Percentiles rank a stretch among this genome's conserved stretches.
Conservation (phyloP, 495 filamentous ascomycete species). For the Neurospora discreta region DNA sequence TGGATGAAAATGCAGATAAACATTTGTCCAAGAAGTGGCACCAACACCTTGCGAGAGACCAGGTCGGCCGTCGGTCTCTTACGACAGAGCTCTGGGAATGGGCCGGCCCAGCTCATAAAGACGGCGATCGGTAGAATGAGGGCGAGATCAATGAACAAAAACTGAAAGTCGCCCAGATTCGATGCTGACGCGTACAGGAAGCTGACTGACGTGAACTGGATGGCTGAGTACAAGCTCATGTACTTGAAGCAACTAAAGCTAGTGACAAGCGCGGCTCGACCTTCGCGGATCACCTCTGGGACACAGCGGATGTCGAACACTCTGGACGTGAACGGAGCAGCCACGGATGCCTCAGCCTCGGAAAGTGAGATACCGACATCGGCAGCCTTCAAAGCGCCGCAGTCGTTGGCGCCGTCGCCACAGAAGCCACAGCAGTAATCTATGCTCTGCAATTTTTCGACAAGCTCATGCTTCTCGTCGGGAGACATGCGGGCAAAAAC, state of each 20-base stretch:
- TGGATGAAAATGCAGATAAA: slow-evolving; percentile 71
- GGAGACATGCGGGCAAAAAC: slow-evolving; percentile 98
- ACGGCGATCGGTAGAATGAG: slow-evolving; percentile 94
- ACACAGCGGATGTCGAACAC: slow-evolving; percentile 97
- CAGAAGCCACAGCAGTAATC: slow-evolving; percentile 96
- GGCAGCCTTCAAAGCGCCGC: slow-evolving; percentile 91
- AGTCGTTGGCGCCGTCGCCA: slow-evolving; percentile 97
- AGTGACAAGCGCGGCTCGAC: slow-evolving; percentile 85
- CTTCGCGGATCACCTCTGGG: slow-evolving; percentile 89
- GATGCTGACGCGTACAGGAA: slow-evolving; percentile 93
- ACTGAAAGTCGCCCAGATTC: slow-evolving; percentile 97
- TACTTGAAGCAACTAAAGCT: slow-evolving; percentile 99
- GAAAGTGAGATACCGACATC: slow-evolving; percentile 98
- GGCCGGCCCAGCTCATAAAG: slow-evolving; percentile 95
- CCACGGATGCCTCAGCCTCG: slow-evolving; percentile 95
- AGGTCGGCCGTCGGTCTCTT: slow-evolving; percentile 89
- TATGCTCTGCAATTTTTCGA: slow-evolving; percentile 93
- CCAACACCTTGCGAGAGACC: slow-evolving; percentile 86
- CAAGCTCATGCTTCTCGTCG: slow-evolving; percentile 96
- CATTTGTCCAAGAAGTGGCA: slow-evolving; percentile 83
- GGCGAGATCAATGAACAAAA: slow-evolving; percentile 86
- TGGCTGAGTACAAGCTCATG: slow-evolving; percentile 98
- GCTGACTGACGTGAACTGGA: slow-evolving; percentile 98
- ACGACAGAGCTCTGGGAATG: slow-evolving; percentile 62
- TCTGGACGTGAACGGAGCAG: slow-evolving; percentile 91